Evolutionary conservation across 495 filamentous ascomycete species (phyloP), one percentile per base, ranked within the genome.

Genomic region (Penicillium mononematosum): DNA sequence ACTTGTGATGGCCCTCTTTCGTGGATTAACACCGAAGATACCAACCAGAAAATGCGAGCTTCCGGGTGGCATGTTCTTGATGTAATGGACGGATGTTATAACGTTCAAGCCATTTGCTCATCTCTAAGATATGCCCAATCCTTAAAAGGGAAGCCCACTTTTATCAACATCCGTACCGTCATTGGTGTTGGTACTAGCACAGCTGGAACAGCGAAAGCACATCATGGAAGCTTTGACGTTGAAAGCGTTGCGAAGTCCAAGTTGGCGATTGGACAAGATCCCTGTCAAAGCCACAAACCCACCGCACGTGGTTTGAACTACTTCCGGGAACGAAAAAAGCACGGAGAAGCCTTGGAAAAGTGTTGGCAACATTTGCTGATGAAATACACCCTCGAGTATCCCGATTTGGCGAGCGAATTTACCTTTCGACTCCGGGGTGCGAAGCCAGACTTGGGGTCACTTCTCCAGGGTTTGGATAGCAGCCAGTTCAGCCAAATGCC

Each of bases 41-140:
- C 78, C 22, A 81, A 81, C 54, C 69, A 56, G 9, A 81, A 81
- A 64, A 81, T 83, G 77, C 32, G 55, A 6, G 79, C 80, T 1
- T 70, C 61, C 42, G 78, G 79, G 1, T 82, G 76, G 75, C 61
- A 78, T 43, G 76, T 81, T 3, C 46, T 80, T 14, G 76, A 80
- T 56, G 62, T 82, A 9, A 54, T 59, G 41, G 77, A 81, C 56
- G 76, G 79, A 5, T 63, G 34, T 45, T 67, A 75, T 49, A 73
- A 82, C 53, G 64, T 82, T 25, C 57, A 68, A 24, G 66, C 54
- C 19, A 71, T 78, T 24, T 25, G 62, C 14, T 75, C 78, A 0
- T 24, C 22, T 24, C 62, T 83, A 12, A 47, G 63, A 4, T 22
- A 59, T 17, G 76, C 76, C 64, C 66, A 32, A 10, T 22, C 19